Percentiles rank a stretch among this genome's conserved stretches.
These are phyloP conservation scores for Alternaria ethzedia DNA, from an alignment of 2,329 filamentous ascomycete genomes.

Conservation along the genomic window DNA sequence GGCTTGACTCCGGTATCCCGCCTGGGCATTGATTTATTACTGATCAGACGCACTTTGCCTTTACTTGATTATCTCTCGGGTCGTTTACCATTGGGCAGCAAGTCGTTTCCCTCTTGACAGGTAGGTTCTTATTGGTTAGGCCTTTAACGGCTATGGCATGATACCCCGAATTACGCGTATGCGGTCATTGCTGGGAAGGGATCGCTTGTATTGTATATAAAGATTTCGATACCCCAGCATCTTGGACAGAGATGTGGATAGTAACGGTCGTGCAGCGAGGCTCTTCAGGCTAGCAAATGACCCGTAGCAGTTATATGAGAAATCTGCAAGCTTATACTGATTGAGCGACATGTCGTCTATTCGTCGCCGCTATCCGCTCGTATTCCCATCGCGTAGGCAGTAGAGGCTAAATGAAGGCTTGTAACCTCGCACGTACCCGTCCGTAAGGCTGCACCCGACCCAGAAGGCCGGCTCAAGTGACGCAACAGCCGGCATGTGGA, in stretches of 20 bases:
- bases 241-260: background rate
- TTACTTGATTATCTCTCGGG: conserved; percentile 3
- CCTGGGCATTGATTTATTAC: background rate
- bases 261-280: background rate
- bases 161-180: conserved; percentile 21
- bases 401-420: conserved; percentile 20
- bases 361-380: background rate
- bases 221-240: conserved; percentile 6
- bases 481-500: conserved; percentile 17
- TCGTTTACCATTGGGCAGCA: background rate
- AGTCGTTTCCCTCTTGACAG: background rate
- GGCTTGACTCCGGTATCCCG: conserved; percentile 1
- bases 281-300: conserved; percentile 15
- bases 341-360: conserved; percentile 3
- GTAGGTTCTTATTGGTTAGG: conserved; percentile 5
- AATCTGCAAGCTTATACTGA: conserved; percentile 1
- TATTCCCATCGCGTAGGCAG: conserved; percentile 2
- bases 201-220: background rate
- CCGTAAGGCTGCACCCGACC: conserved; percentile 19
- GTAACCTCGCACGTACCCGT: conserved; percentile 9
- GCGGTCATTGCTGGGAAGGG: conserved; percentile 6
- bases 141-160: conserved; percentile 14
- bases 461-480: conserved; percentile 17
- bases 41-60: conserved; percentile 1
- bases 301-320: conserved; percentile 5